Base-by-base conservation (phyloP, 2,329 filamentous ascomycete species). In the Lachnellula cervina region DNA sequence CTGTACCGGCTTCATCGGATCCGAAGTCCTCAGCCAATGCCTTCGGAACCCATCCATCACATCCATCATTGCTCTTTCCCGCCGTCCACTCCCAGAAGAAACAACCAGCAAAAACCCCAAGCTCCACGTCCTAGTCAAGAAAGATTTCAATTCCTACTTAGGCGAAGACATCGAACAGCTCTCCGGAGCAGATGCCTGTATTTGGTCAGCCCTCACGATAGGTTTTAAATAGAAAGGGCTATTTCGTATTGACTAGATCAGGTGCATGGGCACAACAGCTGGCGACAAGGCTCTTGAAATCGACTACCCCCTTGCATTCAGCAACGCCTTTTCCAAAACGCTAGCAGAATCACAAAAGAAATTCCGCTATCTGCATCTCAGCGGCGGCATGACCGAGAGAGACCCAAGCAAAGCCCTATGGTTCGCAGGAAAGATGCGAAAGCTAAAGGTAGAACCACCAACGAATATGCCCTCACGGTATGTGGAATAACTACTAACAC, bases 1-100 rank as follows among this genome's bases (percentile, higher is more conserved):
- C 49, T 73, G 74, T 25, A 85, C 80, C 16, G 82, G 83, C 60
- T 76, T 77, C 63, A 75, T 83, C 54, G 82, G 82, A 52, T 64
- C 70, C 23, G 77, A 80, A 62, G 74, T 84, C 25, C 74, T 85
- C 52, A 68, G 71, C 4, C 75, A 79, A 61, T 79, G 77, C 64
- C 74, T 86, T 54, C 63, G 65, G 5, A 73, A 78, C 64, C 70
- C 74, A 17, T 70, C 70, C 60, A 79, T 86, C 69, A 77, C 74
- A 2, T 77, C 76, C 17, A 71, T 82, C 43, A 68, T 81, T 50
- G 75, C 77, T 28, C 69, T 84, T 9, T 77, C 77, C 5, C 75
- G 80, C 8, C 76, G 74, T 16, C 69, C 72, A 5, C 70, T 81
- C 1, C 67, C 72, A 0, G 69, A 35, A 0, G 69, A 35, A 70